Evolutionary conservation across 805 yeast genomes (phyloP).

Genomic region (Saccharomycopsis microspora): DNA sequence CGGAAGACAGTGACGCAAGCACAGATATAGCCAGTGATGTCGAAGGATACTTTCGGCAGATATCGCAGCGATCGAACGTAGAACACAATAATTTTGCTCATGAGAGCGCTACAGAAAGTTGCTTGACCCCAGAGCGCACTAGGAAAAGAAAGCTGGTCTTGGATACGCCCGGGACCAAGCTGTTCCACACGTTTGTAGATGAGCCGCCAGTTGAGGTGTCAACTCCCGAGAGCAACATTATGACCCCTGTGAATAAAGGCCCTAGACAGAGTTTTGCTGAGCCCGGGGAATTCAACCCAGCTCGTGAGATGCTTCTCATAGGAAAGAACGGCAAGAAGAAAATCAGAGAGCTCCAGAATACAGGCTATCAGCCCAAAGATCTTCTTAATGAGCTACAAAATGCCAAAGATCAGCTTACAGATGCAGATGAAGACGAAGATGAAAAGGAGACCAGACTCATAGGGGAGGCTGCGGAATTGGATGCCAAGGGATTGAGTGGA

Average conservation of each 20-base stretch:
- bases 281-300: no score
- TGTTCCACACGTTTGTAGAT: no score
- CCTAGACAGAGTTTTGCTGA: no score
- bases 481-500: neutral
- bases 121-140: slow-evolving; percentile 10
- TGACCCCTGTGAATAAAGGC: no score
- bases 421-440: slow-evolving; percentile 1
- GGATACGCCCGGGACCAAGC: no score
- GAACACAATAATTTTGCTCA: neutral
- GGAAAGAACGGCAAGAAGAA: slow-evolving; percentile 6
- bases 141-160: no score
- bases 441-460: slow-evolving; percentile 6
- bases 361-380: slow-evolving; percentile 5
- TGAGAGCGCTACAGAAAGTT: neutral
- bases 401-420: neutral
- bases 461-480: slow-evolving; percentile 6
- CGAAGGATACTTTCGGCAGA: slow-evolving; percentile 6
- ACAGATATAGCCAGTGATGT: slow-evolving; percentile 13
- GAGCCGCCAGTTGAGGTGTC: no score
- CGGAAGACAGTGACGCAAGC: slow-evolving; percentile 11
- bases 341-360: neutral
- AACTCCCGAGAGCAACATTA: no score
- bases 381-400: neutral
- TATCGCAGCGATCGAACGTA: neutral
- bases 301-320: slow-evolving; percentile 6